Evolutionary conservation across 805 yeast species (phyloP), one percentile per base, ranked within the genome.

Genomic region (Kodamaea fukazawae): DNA sequence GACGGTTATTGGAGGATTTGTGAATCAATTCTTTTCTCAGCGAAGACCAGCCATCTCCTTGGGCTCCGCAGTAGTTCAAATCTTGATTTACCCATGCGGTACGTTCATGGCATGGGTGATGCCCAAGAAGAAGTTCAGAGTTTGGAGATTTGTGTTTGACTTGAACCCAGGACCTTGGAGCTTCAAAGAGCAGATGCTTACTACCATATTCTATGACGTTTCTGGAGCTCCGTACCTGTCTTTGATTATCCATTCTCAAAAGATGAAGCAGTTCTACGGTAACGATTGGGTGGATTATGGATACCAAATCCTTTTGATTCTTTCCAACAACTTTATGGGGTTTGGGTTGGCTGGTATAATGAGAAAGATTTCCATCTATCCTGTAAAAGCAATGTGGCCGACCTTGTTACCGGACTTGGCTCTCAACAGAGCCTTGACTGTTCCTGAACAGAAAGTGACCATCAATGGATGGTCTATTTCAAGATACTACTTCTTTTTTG

Each of bases 151-250:
- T 67, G 45, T 50, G 59, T 43, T 63, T 68, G 50, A 46, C 8
- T 55, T 79, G 38, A 78, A 78, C 54, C 83, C 82, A 2, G 83
- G 86, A 10, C 81, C 83, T 11, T 82, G 84, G 82, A 62, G 68
- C 23, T 66, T 58, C 47, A 81, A 81, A 52, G 86, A 81, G 50
- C 86, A 81, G 55, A 78, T 79, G 80, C 67, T 82, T 42, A 66
- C 82, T 2, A 76, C 86, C 7, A 51, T 70, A 20, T 62, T 64
- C 51, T 63, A 53, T 48, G 56, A 65, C 32, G 64, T 66, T 17
- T 62, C 67, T 29, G 51, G 54, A 26, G 49, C 51, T 39, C 47
- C 54, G 34, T 62, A 42, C 25, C 55, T 52, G 3, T 20, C 30
- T 7, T 31, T 12, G 32, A 32, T 32, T 13, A 40, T 40, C 22